Percentiles rank a stretch among this genome's conserved stretches.
Conservation (phyloP, 805 yeast species). For the Kodamaea hsintzibuensis region DNA sequence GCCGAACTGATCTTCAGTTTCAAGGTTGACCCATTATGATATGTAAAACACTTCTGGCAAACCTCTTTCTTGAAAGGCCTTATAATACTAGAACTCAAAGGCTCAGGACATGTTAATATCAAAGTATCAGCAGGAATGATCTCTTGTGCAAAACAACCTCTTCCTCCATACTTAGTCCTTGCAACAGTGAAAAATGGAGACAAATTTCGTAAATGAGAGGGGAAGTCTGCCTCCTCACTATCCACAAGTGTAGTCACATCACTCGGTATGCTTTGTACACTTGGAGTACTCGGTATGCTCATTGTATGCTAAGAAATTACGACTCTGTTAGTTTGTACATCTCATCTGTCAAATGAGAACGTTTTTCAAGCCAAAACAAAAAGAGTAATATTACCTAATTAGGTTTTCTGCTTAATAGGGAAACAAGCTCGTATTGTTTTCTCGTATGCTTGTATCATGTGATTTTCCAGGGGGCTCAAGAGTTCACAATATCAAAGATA, state of each 20-base stretch:
- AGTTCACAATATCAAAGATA: neutral
- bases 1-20: constrained; percentile 37
- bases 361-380: neutral
- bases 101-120: constrained; percentile 40
- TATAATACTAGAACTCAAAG: constrained; percentile 49
- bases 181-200: constrained; percentile 35
- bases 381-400: neutral
- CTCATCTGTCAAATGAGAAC: constrained; percentile 4
- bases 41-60: constrained; percentile 54
- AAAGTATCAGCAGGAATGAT: constrained; percentile 43
- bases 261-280: constrained; percentile 3
- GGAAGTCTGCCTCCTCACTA: neutral
- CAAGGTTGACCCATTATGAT: constrained; percentile 48
- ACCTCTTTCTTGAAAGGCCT: constrained; percentile 63
- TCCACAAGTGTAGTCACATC: constrained; percentile 7
- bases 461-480: neutral
- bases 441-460: neutral
- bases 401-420: neutral
- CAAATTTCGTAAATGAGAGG: constrained; percentile 2
- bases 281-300: constrained; percentile 2
- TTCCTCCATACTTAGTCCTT: constrained; percentile 52
- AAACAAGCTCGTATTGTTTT: neutral
- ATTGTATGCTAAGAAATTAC: neutral
- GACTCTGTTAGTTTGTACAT: neutral
- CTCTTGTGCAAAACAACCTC: constrained; percentile 56